Evolutionary conservation across 2,329 filamentous ascomycete genomes (phyloP), one percentile per base, ranked within the genome.

Genomic region (Hypoxylon sp.): DNA sequence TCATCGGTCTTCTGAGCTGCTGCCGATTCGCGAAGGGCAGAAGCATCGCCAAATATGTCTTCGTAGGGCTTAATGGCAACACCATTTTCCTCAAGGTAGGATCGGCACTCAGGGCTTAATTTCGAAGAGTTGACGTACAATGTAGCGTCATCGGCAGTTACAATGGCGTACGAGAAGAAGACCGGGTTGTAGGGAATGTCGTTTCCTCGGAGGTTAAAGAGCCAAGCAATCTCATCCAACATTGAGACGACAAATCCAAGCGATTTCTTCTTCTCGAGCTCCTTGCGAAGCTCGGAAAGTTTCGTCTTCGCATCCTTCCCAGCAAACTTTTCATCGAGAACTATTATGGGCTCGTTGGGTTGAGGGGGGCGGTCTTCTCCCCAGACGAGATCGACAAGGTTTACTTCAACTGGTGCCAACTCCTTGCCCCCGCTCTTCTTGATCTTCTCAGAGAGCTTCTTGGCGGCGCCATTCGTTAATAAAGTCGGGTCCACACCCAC

Each of bases 171-270:
- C 14, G 95, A 96, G 81, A 98, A 98, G 84, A 99, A 98, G 53
- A 99, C 96, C 0, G 96, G 96, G 77, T 99, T 99, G 83, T 96
- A 99, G 0, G 94, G 93, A 71, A 99, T 98, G 78, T 98, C 96
- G 79, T 87, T 96, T 74, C 96, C 96, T 73, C 96, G 90, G 52
- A 99, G 83, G 80, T 99, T 99, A 84, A 98, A 98, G n/a, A 99
- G 86, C 96, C 96, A 99, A 10, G 96, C 96, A 74, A 98, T 89
- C 80, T 99, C 96, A 75, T 99, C 96, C 46, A 99, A 88, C 90
- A 97, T 94, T 5, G 94, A 98, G 49, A 98, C 89, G 52, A 98
- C 89, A 73, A 98, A 93, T 0, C 93, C 95, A 17, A 90, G 87
- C 5, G 90, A 91, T 77, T 96, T 96, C 82, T 93, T 97, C 84